Conservation (phyloP, 306 rosid genomes). For the Cyclanthera cordifolia region DNA sequence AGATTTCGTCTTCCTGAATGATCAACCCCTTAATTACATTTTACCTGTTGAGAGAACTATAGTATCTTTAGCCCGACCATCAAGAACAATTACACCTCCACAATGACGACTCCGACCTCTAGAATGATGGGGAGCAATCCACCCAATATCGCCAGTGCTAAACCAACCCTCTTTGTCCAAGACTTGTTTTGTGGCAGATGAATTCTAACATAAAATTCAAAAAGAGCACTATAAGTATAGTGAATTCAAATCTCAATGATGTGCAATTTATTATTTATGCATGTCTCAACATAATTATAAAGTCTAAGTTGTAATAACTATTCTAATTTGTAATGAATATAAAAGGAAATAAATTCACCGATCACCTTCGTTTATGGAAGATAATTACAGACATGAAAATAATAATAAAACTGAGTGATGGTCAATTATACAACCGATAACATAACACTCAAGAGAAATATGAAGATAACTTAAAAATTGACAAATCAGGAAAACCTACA, state of each 20-base stretch:
- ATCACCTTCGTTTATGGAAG: neutral
- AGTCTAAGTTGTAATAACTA: too few relatives aligned
- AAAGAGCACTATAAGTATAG: neutral
- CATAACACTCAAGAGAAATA: neutral
- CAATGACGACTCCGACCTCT: conserved; percentile 55
- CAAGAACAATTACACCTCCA: conserved; percentile 66
- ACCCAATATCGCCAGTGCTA: conserved; percentile 81
- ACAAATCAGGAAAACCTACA: too few relatives aligned
- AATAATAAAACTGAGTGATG: neutral
- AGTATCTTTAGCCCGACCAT: conserved; percentile 92
- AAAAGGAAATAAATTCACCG: neutral
- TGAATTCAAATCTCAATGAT: neutral
- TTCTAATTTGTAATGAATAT: neutral
- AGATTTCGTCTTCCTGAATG: neutral
- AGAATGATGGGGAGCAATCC: conserved; percentile 76
- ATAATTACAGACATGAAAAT: neutral
- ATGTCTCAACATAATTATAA: neutral
- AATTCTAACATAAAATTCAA: conserved; percentile 40
- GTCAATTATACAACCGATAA: neutral
- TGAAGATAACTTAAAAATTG: too few relatives aligned
- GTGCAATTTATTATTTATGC: neutral
- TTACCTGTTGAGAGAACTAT: conserved; percentile 86
- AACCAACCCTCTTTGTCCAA: conserved; percentile 75
- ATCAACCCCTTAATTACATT: neutral
- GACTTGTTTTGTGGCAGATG: conserved; percentile 53